A percentile compares a stretch with the other conserved stretches of the same genome.
These are phyloP conservation scores for Spathaspora passalidarum DNA, from an alignment of 805 yeast species.

Conservation along the genomic window DNA sequence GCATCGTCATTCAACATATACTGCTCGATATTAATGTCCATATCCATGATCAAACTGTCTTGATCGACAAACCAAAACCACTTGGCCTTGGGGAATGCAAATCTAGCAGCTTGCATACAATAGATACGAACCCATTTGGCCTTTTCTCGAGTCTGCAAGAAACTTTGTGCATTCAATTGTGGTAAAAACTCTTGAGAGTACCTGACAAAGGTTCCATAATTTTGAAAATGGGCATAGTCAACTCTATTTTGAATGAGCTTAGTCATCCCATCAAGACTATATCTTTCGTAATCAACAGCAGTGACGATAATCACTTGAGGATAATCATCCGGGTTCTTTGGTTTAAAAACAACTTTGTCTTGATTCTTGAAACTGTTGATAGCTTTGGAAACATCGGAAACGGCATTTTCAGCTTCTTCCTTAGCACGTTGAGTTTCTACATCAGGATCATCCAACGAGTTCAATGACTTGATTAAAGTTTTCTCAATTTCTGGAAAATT, in stretches of 20 bases:
- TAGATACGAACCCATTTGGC: slow-evolving; percentile 63
- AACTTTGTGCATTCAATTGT: slow-evolving; percentile 40
- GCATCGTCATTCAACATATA: slow-evolving; percentile 60
- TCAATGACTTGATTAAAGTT: slow-evolving; percentile 34
- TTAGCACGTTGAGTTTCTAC: slow-evolving; percentile 29
- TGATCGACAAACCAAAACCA: slow-evolving; percentile 88
- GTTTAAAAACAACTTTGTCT: slow-evolving; percentile 54
- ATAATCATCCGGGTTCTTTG: slow-evolving; percentile 30
- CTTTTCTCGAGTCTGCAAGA: slow-evolving; percentile 40
- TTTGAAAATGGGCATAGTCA: slow-evolving; percentile 79
- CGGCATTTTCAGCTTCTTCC: slow-evolving; percentile 48
- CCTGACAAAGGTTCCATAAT: slow-evolving; percentile 79
- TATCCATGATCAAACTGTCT: slow-evolving; percentile 72
- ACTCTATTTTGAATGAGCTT: slow-evolving; percentile 80
- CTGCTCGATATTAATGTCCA: slow-evolving; percentile 55
- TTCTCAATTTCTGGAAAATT: slow-evolving; percentile 36
- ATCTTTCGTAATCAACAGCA: slow-evolving; percentile 70
- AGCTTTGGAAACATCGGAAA: slow-evolving; percentile 42
- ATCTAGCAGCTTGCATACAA: slow-evolving; percentile 82
- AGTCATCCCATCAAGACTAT: slow-evolving; percentile 56
- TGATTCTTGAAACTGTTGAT: slow-evolving; percentile 61
- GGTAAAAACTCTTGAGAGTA: slow-evolving; percentile 85
- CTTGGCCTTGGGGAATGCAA: slow-evolving; percentile 87
- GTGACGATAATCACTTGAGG: slow-evolving; percentile 79
- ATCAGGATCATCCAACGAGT: slow-evolving; percentile 42